Base-by-base conservation (phyloP, 2,329 filamentous ascomycete species). In the Fusarium sarcochroum region DNA sequence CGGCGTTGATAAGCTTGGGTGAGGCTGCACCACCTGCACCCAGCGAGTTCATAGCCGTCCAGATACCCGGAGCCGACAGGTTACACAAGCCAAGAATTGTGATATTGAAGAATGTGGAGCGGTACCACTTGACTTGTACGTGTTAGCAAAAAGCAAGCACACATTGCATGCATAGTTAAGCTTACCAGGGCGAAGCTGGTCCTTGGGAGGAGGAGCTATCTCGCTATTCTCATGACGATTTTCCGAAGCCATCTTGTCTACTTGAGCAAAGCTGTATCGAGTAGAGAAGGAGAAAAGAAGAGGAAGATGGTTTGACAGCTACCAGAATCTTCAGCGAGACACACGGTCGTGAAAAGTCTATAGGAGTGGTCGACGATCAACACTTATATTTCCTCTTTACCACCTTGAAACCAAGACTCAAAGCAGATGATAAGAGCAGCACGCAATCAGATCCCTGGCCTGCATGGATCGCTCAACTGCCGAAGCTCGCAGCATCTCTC, bases 11-110 rank as follows among this genome's bases (percentile, higher is more conserved):
- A 2, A 93, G 82, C 70, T 89, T 85, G 0, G 91, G 91, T 10
- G 84, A 83, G 66, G 89, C 84, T 30, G 87, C 84, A 5, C 91
- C 91, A 48, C 91, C 91, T 2, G 89, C 91, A 11, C 91, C 91
- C 1, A 93, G 84, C 0, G 86, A 89, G 79, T 92, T 93, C 90
- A 93, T 91, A 9, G 89, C 90, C 14, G 84, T 86, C 90, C 90
- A 93, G 63, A 93, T 90, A 1, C 91, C 91, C 0, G 90, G 91
- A 0, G 90, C 90, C 2, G 89, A 82, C 64, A 93, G 87, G 73
- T 91, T 92, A 78, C 89, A 92, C 11, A 93, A 77, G 1, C 91
- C 91, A 2, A 93, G 85, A 38, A 93, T 86, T 32, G 89, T 86
- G 51, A 91, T 89, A 79, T 93, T 93, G 80, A 88, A 93, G 69